phyloP scores from a whole-genome alignment of 345 rosid genomes.

The Noccaea bulbosa region DNA sequence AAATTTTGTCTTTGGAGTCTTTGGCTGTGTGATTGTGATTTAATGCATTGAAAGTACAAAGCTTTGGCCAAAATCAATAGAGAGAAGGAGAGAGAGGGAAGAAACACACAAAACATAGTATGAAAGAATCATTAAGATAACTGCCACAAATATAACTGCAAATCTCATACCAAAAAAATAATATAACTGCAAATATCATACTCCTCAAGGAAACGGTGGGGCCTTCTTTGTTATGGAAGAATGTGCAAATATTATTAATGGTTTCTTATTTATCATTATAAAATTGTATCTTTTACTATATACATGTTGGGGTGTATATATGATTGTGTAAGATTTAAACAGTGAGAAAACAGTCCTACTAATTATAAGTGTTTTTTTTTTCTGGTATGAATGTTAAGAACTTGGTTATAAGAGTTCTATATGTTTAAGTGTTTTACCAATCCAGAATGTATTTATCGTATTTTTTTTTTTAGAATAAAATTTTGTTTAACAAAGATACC shows the following conservation, averaged over 20 bases:
- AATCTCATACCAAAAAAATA: constrained; percentile 35
- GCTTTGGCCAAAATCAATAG: constrained; percentile 29
- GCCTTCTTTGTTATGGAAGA: constrained; percentile 36
- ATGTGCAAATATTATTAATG: constrained; percentile 40
- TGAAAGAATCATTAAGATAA: constrained; percentile 42
- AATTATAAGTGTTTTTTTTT: too few species aligned
- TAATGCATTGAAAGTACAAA: constrained; percentile 31
- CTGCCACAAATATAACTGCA: constrained; percentile 47
- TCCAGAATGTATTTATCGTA: too few species aligned
- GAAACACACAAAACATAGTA: constrained; percentile 30
- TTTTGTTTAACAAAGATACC: background rate
- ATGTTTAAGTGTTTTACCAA: too few species aligned
- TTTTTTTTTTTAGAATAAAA: too few species aligned
- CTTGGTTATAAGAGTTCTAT: too few species aligned
- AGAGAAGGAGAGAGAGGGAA: constrained; percentile 19
- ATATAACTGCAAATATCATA: constrained; percentile 43
- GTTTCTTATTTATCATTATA: background rate
- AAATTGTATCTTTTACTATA: background rate
- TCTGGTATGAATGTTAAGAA: too few species aligned
- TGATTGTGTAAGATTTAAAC: constrained; percentile 16
- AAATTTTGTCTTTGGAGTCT: background rate
- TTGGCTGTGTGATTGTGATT: constrained; percentile 23
- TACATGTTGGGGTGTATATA: background rate
- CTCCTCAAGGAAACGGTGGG: constrained; percentile 38
- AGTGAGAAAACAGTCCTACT: too few species aligned